Percentiles rank a stretch among this genome's conserved stretches.
phyloP scores from a whole-genome alignment of 306 rosid species.

The Cucumis melo region DNA sequence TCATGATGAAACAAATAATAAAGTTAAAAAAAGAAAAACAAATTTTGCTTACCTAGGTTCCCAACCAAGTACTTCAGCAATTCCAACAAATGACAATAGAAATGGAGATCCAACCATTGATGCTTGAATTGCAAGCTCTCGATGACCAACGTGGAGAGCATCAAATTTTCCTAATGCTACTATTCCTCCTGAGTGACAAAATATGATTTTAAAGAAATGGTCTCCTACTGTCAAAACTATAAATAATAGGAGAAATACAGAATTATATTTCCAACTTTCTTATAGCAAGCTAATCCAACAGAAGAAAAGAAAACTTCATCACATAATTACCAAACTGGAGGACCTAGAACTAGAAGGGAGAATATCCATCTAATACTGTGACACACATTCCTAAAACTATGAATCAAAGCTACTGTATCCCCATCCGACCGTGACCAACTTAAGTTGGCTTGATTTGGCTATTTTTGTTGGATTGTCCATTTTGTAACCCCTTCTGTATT shows the following conservation, averaged over 20 bases:
- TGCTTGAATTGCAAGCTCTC: slow-evolving; percentile 94
- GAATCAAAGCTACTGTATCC: neutral
- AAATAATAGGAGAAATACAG: neutral
- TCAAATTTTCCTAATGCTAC: slow-evolving; percentile 96
- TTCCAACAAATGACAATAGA: slow-evolving; percentile 82
- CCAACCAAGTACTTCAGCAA: slow-evolving; percentile 93
- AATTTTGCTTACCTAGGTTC: slow-evolving; percentile 50
- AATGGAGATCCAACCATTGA: slow-evolving; percentile 85
- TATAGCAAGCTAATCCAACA: neutral
- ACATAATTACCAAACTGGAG: neutral
- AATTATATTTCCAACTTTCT: neutral
- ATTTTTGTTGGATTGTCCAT: neutral
- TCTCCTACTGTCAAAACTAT: neutral
- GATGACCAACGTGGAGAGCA: slow-evolving; percentile 87
- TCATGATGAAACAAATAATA: slow-evolving; percentile 2
- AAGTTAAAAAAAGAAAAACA: neutral
- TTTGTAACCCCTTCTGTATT: neutral
- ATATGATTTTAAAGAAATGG: neutral
- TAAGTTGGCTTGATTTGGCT: neutral
- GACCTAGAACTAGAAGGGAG: neutral
- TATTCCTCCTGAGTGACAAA: slow-evolving; percentile 55
- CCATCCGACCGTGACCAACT: neutral
- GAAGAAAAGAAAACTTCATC: neutral
- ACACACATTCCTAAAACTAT: neutral
- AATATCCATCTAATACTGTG: neutral